Percentiles rank a stretch among this genome's conserved stretches.
Conservation (phyloP, 2,329 filamentous ascomycete genomes). For the Aspergillus hortae region DNA sequence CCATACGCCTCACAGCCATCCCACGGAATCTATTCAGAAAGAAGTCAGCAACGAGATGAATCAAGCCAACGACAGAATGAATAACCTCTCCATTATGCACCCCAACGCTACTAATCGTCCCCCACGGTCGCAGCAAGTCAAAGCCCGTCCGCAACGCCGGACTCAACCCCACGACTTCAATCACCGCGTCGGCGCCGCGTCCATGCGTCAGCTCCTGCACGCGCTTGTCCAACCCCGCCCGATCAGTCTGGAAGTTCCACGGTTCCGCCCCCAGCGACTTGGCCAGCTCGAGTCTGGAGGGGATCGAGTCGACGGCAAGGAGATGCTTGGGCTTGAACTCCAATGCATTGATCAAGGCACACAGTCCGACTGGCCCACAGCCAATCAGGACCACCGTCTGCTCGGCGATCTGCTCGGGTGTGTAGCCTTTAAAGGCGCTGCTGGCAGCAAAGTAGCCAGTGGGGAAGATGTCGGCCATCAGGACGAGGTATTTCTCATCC, state of each 20-base stretch:
- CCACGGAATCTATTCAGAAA: conserved; percentile 58
- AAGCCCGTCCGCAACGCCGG: conserved; percentile 67
- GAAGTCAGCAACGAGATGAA: not conserved
- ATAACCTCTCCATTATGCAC: conserved; percentile 69
- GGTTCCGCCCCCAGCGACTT: conserved; percentile 73
- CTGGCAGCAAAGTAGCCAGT: conserved; percentile 76
- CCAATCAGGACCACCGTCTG: conserved; percentile 76
- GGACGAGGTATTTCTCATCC: conserved; percentile 68
- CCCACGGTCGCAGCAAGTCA: conserved; percentile 68
- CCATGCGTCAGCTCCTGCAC: conserved; percentile 74
- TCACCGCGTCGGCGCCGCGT: conserved; percentile 78
- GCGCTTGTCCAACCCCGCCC: conserved; percentile 61
- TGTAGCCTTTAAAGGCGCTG: conserved; percentile 68
- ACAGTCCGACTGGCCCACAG: conserved; percentile 81
- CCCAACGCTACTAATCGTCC: conserved; percentile 70
- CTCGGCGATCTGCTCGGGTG: conserved; percentile 56
- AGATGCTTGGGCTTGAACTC: conserved; percentile 71
- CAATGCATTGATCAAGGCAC: conserved; percentile 73
- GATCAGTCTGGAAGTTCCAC: conserved; percentile 70
- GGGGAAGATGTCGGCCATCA: conserved; percentile 94
- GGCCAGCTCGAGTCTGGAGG: conserved; percentile 70
- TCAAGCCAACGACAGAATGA: conserved; percentile 9
- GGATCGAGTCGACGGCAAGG: conserved; percentile 75
- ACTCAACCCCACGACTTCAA: conserved; percentile 72
- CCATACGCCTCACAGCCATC: conserved; percentile 59